Evolutionary conservation across 2,329 filamentous ascomycete species (phyloP).

Genomic region (Colletotrichum sp.): DNA sequence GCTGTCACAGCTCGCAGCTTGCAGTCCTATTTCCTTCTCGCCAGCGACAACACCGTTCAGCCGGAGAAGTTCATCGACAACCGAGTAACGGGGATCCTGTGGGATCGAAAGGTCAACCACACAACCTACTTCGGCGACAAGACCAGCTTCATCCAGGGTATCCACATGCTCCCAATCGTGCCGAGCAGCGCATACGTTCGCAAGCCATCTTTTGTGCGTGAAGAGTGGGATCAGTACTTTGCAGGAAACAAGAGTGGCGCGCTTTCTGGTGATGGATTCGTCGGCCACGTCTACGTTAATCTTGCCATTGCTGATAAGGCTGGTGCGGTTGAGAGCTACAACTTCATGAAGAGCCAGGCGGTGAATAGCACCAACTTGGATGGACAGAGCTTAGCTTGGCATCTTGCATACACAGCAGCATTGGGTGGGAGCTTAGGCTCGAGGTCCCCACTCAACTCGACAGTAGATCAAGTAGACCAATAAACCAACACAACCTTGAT

Average conservation of each 20-base stretch:
- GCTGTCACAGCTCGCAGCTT: conserved; percentile 72
- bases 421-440: background rate
- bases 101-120: conserved; percentile 88
- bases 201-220: conserved; percentile 65
- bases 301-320: conserved; percentile 66
- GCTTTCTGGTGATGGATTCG: conserved; percentile 79
- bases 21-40: conserved; percentile 77
- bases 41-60: conserved; percentile 63
- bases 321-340: conserved; percentile 5
- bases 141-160: conserved; percentile 61
- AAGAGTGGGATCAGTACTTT: conserved; percentile 68
- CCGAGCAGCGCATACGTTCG: conserved; percentile 68
- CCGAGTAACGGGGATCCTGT: conserved; percentile 55
- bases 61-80: conserved; percentile 70
- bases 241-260: conserved; percentile 37
- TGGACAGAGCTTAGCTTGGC: background rate
- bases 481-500: no score
- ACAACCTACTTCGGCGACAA: conserved; percentile 76
- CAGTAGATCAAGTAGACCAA: background rate
- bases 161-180: conserved; percentile 75
- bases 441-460: background rate
- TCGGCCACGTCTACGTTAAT: conserved; percentile 77
- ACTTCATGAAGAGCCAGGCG: conserved; percentile 4
- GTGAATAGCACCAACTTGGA: background rate
- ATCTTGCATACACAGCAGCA: conserved; percentile 8